phyloP scores from a whole-genome alignment of 1,139 yeast genomes.

The Nakaseomyces nivariensis region DNA sequence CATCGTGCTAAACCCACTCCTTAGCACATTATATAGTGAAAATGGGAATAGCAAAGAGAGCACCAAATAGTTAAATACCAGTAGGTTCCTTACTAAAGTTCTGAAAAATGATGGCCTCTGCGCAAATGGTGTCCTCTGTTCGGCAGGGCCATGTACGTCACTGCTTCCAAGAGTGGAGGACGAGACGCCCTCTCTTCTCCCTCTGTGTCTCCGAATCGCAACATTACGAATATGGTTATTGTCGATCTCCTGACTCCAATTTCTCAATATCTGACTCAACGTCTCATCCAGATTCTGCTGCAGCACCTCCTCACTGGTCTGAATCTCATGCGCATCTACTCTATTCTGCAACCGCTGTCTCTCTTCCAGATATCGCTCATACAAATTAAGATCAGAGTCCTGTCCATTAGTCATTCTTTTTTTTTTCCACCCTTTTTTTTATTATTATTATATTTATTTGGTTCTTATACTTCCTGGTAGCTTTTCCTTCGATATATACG shows the following conservation, averaged over 20 bases:
- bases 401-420: not conserved
- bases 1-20: conserved; percentile 21
- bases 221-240: not conserved
- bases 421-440: not conserved
- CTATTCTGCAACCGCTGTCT: not conserved
- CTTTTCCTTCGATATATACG: no score
- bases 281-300: conserved; percentile 1
- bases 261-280: not conserved
- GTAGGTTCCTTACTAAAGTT: conserved; percentile 17
- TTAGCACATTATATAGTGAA: conserved; percentile 23
- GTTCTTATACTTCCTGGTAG: no score
- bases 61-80: conserved; percentile 24
- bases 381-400: not conserved
- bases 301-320: conserved; percentile 2
- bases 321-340: conserved; percentile 2
- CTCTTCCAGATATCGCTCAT: conserved; percentile 1
- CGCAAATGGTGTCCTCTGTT: conserved; percentile 13
- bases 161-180: not conserved
- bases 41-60: conserved; percentile 25
- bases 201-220: not conserved
- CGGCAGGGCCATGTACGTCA: not conserved
- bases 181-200: not conserved
- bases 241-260: not conserved
- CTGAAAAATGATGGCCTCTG: conserved; percentile 20
- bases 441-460: not conserved